Evolutionary conservation across 164 flowering plant genomes (phyloP), one percentile per base, ranked within the genome.

Genomic region (Macadamia tetraphylla): DNA sequence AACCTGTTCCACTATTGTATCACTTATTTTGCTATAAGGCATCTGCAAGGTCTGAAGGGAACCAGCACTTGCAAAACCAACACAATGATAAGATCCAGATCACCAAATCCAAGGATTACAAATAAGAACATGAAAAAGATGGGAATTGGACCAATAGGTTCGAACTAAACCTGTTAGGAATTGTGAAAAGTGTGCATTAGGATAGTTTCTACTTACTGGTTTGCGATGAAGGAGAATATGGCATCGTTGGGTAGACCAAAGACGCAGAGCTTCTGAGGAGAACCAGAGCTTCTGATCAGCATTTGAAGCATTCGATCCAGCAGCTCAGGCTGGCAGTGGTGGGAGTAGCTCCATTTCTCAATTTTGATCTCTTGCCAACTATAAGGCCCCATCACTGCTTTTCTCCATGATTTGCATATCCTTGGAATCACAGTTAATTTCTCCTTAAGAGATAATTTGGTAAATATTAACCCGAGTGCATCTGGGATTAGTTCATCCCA

Each of bases 311-410:
- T 87, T 23, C 76, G 74, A 68, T 86, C 87, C 9, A 84, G 43
- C 9, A 70, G 74, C 40, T 35, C 40, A 5, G 82, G 84, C 6
- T 64, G 49, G 2, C 40, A 67, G 65, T 96, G 85, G 23, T 23
- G 23, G 23, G 23, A 23, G 23, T 23, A 23, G 23, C 23, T 23
- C 96, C 97, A 91, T 56, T 86, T 90, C 68, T 86, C 89, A 68
- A 94, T 87, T 77, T 94, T 88, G 9, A 91, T 88, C 82, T 94
- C 93, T 77, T 88, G 94, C 98, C 98, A 94, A 70, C 98, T 91
- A 62, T 87, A 91, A 55, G 98, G 98, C 29, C 94, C 98, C 4
- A 52, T 43, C 40, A 88, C 93, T 1, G 81, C 90, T 58, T 69
- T 82, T 6, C 72, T 64, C 98, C 98, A 94, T 35, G 97, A 82